Evolutionary conservation across 768 basidiomycete species (phyloP), one percentile per base, ranked within the genome.

Genomic region (Kwoniella bestiolae): DNA sequence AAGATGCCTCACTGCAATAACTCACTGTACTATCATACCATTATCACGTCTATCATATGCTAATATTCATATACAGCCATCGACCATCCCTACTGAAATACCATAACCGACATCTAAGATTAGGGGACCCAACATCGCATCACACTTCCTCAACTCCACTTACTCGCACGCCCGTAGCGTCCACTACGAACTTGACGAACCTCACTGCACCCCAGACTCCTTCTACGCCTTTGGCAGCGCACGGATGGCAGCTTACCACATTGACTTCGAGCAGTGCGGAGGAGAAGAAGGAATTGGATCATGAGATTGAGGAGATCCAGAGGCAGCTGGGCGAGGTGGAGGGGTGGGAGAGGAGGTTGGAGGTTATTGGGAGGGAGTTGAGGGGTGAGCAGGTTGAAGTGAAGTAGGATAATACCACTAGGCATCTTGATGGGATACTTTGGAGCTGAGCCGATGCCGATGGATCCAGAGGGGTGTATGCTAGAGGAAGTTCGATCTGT

Each of bases 1-100:
- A 34, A 31, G 23, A 23, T 3, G 46, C 18, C 14, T 14, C 12
- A 18, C n/a, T n/a, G n/a, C n/a, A n/a, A n/a, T n/a, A n/a, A n/a
- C n/a, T n/a, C n/a, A n/a, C n/a, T n/a, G n/a, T n/a, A n/a, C n/a
- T n/a, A n/a, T n/a, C n/a, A n/a, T n/a, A n/a, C n/a, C n/a, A n/a
- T n/a, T n/a, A n/a, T n/a, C n/a, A n/a, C n/a, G n/a, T n/a, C n/a
- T n/a, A n/a, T n/a, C n/a, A n/a, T n/a, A n/a, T n/a, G n/a, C n/a
- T n/a, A n/a, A n/a, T n/a, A n/a, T n/a, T n/a, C n/a, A n/a, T n/a
- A n/a, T n/a, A n/a, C n/a, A 79, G 79, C 3, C 79, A 80, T 63
- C 77, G 94, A 12, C 94, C 93, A 0, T 89, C 91, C 0, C 82
- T 97, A 65, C 86, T 87, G 73, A 93, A 91, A 77, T 94, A 96